Percentiles rank a stretch among this genome's conserved stretches.
These are phyloP conservation scores for Cladosporium sp. DNA, from an alignment of 2,329 filamentous ascomycete genomes.

Conservation along the genomic window DNA sequence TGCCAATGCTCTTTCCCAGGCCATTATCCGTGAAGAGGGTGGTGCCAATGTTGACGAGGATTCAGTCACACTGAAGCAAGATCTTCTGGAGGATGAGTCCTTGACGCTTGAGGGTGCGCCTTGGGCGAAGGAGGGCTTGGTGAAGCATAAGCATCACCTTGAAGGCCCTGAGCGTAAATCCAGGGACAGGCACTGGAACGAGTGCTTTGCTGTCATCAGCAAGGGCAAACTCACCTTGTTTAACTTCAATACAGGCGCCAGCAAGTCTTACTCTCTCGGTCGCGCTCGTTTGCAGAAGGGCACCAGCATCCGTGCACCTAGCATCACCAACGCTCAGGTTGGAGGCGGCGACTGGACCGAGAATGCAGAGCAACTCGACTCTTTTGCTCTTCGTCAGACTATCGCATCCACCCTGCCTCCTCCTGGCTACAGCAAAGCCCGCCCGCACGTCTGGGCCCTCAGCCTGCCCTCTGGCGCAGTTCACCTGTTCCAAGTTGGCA, in stretches of 20 bases:
- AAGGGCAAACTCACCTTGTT: slow-evolving; percentile 93
- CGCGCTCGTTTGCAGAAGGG: slow-evolving; percentile 30
- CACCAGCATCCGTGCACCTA: slow-evolving; percentile 26
- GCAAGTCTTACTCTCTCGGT: slow-evolving; percentile 40
- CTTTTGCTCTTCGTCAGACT: slow-evolving; percentile 83
- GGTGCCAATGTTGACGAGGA: slow-evolving; percentile 42
- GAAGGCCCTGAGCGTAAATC: slow-evolving; percentile 86
- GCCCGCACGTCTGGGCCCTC: slow-evolving; percentile 90
- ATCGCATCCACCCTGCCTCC: slow-evolving; percentile 85
- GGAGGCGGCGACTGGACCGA: slow-evolving; percentile 98
- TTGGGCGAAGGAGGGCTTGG: slow-evolving; percentile 94
- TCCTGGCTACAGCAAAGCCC: slow-evolving; percentile 84
- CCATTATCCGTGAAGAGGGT: slow-evolving; percentile 86
- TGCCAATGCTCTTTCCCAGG: slow-evolving; percentile 91
- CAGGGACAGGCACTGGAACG: slow-evolving; percentile 89
- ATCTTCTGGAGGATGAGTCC: slow-evolving; percentile 81
- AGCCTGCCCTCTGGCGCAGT: slow-evolving; percentile 89
- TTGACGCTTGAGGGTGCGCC: slow-evolving; percentile 89
- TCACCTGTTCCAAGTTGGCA: slow-evolving; percentile 97
- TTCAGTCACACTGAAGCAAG: slow-evolving; percentile 25
- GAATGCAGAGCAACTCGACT: slow-evolving; percentile 83
- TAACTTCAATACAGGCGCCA: slow-evolving; percentile 72
- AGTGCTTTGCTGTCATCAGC: slow-evolving; percentile 93
- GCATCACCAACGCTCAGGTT: slow-evolving; percentile 59
- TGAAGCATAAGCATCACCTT: slow-evolving; percentile 94